phyloP scores from a whole-genome alignment of 495 filamentous ascomycete species.

The Lasiosphaeria ovina region DNA sequence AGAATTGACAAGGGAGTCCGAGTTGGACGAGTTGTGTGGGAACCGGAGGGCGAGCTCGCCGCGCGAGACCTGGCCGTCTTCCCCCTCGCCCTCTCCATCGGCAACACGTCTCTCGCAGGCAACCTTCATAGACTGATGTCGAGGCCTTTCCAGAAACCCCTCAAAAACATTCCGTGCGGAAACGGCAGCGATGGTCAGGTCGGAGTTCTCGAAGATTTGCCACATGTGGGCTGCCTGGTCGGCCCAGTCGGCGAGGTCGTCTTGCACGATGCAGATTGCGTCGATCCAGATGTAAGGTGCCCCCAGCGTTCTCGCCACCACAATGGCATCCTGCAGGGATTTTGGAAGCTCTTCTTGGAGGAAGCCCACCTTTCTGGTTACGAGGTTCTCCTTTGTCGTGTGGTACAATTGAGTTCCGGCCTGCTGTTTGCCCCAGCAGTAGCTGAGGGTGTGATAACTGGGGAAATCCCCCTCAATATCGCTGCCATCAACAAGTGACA shows the following conservation, averaged over 20 bases:
- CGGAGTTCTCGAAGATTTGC: not conserved
- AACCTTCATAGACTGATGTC: not conserved
- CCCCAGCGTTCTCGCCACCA: not conserved
- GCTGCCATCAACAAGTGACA: not conserved
- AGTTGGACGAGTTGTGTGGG: not conserved
- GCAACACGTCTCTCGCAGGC: not conserved
- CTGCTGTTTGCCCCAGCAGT: not conserved
- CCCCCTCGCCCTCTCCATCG: not conserved
- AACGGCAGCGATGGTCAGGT: not conserved
- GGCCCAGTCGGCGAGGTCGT: not conserved
- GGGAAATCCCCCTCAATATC: not conserved
- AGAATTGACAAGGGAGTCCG: not conserved
- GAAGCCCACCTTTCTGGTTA: not conserved
- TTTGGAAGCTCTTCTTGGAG: not conserved
- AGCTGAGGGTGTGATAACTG: not conserved
- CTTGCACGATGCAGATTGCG: conserved; percentile 1
- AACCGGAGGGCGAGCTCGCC: not conserved
- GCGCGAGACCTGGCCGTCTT: not conserved
- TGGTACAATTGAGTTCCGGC: not conserved
- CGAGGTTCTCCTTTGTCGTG: not conserved
- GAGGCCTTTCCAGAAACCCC: not conserved
- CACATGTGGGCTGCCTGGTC: not conserved
- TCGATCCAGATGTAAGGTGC: conserved; percentile 4
- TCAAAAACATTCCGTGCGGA: not conserved
- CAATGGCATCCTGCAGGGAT: not conserved